A percentile compares a stretch with the other conserved stretches of the same genome.
These are phyloP conservation scores for Viscum album DNA, from an alignment of 177 flowering plant species.

Conservation along the genomic window DNA sequence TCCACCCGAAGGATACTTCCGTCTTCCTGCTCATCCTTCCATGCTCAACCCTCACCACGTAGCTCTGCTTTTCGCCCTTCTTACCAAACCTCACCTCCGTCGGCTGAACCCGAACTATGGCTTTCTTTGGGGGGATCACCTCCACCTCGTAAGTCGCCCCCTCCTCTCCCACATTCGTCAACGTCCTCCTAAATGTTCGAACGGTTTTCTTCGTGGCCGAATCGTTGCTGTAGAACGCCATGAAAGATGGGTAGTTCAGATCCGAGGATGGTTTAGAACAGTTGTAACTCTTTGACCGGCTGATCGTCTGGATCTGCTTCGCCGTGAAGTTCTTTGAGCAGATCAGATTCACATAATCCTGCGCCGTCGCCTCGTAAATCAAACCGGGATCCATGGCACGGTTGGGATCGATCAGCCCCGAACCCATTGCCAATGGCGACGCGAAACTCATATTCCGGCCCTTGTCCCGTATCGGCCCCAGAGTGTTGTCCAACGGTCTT, in stretches of 20 bases:
- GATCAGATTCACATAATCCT: constrained; percentile 41
- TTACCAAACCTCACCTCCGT: neutral
- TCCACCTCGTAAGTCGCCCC: constrained; percentile 14
- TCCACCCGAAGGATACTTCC: neutral
- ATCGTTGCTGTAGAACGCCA: constrained; percentile 14
- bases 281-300: constrained; percentile 19
- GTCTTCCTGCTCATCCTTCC: neutral
- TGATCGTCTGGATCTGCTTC: constrained; percentile 29
- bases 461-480: constrained; percentile 17
- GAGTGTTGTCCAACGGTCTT: constrained; percentile 27
- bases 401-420: constrained; percentile 53
- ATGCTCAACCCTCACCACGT: neutral
- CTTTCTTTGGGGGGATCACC: neutral
- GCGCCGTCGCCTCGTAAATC: constrained; percentile 33
- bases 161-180: constrained; percentile 24
- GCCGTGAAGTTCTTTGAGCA: constrained; percentile 36
- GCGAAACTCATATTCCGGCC: constrained; percentile 15
- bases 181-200: constrained; percentile 17
- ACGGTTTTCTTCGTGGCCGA: neutral
- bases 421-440: constrained; percentile 35
- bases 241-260: constrained; percentile 50
- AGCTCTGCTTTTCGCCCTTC: neutral
- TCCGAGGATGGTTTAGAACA: constrained; percentile 27
- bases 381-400: constrained; percentile 57
- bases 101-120: neutral